Percentiles rank a stretch among this genome's conserved stretches.
Evolutionary conservation across 768 basidiomycete species (phyloP).

Genomic region (Pisolithus tinctorius): DNA sequence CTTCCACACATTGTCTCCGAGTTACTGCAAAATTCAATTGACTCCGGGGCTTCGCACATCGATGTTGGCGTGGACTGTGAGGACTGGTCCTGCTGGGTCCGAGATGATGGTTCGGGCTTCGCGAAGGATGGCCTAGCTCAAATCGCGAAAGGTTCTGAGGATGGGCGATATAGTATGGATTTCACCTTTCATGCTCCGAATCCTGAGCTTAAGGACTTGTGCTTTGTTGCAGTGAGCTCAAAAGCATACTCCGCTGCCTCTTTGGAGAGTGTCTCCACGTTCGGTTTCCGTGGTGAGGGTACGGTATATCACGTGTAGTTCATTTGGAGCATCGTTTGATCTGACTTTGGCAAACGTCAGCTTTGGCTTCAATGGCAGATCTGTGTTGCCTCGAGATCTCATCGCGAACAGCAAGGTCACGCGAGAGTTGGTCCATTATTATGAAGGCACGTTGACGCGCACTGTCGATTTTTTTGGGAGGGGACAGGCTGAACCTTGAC

Average conservation of each 20-base stretch:
- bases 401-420: constrained; percentile 58
- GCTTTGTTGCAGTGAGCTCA: constrained; percentile 51
- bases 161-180: constrained; percentile 64
- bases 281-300: constrained; percentile 96
- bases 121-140: constrained; percentile 47
- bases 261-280: constrained; percentile 51
- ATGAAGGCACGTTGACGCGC: constrained; percentile 50
- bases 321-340: not conserved
- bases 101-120: constrained; percentile 82
- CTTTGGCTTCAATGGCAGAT: constrained; percentile 78
- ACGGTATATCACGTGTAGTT: constrained; percentile 37
- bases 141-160: constrained; percentile 46
- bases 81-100: constrained; percentile 80
- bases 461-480: not conserved
- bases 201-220: not conserved
- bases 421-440: constrained; percentile 70
- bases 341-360: constrained; percentile 32
- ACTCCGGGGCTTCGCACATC: constrained; percentile 65
- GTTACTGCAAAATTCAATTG: constrained; percentile 85
- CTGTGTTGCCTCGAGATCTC: constrained; percentile 77
- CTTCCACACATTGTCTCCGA: constrained; percentile 76
- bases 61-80: constrained; percentile 68
- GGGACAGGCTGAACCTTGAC: constrained; percentile 1
- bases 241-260: constrained; percentile 54
- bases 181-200: not conserved